These are phyloP conservation scores for Aspergillus sp. DNA, from an alignment of 2,329 filamentous ascomycete genomes.

Conservation along the genomic window DNA sequence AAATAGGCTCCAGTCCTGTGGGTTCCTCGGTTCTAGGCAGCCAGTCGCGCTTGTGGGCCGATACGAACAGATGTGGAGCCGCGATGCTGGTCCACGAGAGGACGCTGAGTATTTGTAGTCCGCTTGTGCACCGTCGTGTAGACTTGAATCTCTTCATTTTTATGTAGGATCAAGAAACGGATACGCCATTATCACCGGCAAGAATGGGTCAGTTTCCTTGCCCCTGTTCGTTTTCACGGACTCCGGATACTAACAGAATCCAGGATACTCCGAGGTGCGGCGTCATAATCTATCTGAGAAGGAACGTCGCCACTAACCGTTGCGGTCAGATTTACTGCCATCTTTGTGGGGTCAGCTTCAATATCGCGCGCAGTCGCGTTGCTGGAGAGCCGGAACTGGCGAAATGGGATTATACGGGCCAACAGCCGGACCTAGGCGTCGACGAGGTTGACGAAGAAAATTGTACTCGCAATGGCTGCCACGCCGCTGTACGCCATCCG, in stretches of 20 bases:
- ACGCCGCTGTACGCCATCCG: neutral
- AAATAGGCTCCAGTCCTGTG: no score
- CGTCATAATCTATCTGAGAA: neutral
- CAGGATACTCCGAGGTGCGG: neutral
- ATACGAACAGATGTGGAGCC: no score
- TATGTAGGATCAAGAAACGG: no score
- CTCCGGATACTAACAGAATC: neutral
- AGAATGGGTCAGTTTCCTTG: neutral
- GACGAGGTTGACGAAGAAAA: neutral
- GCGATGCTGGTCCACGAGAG: no score
- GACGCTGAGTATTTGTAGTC: no score
- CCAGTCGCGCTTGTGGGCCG: no score
- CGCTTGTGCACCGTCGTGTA: no score
- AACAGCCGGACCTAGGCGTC: neutral
- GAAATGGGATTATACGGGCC: constrained; percentile 5
- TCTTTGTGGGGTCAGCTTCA: constrained; percentile 21
- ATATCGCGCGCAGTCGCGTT: constrained; percentile 11
- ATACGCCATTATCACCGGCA: neutral
- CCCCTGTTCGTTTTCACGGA: neutral
- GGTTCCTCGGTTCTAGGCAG: no score
- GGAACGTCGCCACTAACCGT: neutral
- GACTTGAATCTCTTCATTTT: no score
- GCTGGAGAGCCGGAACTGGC: constrained; percentile 12
- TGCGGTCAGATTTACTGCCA: constrained; percentile 15
- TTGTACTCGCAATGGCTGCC: neutral